Base-by-base conservation (phyloP, 371 early-diverging fungal species). In the Mucor plumbeus region DNA sequence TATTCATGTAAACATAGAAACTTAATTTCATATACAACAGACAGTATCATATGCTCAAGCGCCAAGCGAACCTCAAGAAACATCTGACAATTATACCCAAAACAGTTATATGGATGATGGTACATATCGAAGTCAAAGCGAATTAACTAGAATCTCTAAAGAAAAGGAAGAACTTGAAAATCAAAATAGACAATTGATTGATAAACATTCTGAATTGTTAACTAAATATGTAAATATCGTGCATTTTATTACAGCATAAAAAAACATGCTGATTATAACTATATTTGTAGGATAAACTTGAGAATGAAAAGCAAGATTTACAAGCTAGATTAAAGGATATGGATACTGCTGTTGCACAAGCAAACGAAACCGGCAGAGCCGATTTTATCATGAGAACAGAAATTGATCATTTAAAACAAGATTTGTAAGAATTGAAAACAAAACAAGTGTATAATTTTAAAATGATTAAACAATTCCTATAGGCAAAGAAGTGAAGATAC, bases 321-420 rank as follows among this genome's bases (percentile, higher is more conserved):
- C 81, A 86, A 55, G 80, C 73, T n/a, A 84, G 90, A 61, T 67
- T 94, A 54, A 81, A 77, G 17, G 92, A 94, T 61, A 79, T 90
- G 85, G 94, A 94, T 70, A 79, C 73, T 21, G 82, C 87, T 1
- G 79, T 89, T 11, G 85, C 88, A 14, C 85, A 88, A 41, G 89
- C 92, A 10, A 83, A 87, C 63, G 89, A 94, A 69, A 88, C 89
- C 35, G 95, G 95, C 21, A 90, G 88, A 69, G 84, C 91, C 8
- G 97, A 97, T 65, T 91, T 92, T 59, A 72, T 96, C 50, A 85
- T 95, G 85, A 82, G 89, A 55, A 87, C 93, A 17, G 97, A 97
- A 71, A 94, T 96, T 65, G 94, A 94, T 40, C 88, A 89, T 59
- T 77, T 97, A 71, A 92, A 92, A 65, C 86, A 87, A 55, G 93